Percentiles rank a stretch among this genome's conserved stretches.
These are phyloP conservation scores for Aspergillus transmontanensis DNA, from an alignment of 2,329 filamentous ascomycete genomes.

Conservation along the genomic window DNA sequence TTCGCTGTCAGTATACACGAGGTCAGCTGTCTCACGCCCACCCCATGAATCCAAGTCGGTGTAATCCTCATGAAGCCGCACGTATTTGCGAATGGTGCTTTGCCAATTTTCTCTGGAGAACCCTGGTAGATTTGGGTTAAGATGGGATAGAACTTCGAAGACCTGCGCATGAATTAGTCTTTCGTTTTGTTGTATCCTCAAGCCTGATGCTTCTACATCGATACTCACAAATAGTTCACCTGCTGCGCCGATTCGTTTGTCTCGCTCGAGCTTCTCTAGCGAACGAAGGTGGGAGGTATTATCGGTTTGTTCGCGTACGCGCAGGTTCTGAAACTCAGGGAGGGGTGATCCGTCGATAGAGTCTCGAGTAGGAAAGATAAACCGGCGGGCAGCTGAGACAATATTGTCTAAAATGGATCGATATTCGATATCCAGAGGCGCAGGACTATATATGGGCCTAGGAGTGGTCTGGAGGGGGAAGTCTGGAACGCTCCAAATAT, in stretches of 20 bases:
- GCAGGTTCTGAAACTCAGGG: background rate
- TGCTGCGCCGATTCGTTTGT: slow-evolving; percentile 10
- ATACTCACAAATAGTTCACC: slow-evolving; percentile 16
- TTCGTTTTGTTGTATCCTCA: background rate
- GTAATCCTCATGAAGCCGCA: slow-evolving; percentile 45
- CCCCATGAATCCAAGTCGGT: slow-evolving; percentile 43
- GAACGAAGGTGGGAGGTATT: background rate
- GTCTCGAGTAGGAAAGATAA: slow-evolving; percentile 3
- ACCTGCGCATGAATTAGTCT: slow-evolving; percentile 4
- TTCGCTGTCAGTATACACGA: slow-evolving; percentile 43
- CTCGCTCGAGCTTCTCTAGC: slow-evolving; percentile 9
- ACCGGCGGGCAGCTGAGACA: slow-evolving; percentile 2
- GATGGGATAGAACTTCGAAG: slow-evolving; percentile 12
- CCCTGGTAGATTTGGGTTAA: slow-evolving; percentile 4
- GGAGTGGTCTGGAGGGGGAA: background rate
- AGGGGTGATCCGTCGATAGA: slow-evolving; percentile 5
- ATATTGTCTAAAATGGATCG: slow-evolving; percentile 3
- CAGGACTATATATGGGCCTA: background rate
- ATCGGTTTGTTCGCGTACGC: background rate
- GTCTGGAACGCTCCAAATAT: background rate
- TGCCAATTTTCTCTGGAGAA: slow-evolving; percentile 51
- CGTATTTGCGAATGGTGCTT: slow-evolving; percentile 51
- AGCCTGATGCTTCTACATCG: background rate
- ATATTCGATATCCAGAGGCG: slow-evolving; percentile 2
- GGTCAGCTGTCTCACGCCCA: slow-evolving; percentile 50